These are phyloP conservation scores for Acacia confusa DNA, from an alignment of 306 rosid species.

Conservation along the genomic window DNA sequence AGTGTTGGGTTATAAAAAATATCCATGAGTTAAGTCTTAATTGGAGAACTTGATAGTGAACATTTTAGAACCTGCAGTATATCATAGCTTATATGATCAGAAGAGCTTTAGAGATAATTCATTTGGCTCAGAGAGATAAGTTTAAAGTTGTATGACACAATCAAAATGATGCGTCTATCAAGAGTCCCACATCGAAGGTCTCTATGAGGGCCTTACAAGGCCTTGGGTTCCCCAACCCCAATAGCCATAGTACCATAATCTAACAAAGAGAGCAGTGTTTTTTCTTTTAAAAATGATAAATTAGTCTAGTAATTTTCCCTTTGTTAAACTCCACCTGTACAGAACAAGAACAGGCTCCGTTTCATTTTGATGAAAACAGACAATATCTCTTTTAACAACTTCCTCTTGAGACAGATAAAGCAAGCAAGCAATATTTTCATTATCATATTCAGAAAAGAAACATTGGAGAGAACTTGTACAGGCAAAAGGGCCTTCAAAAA, in stretches of 20 bases:
- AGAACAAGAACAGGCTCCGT: neutral
- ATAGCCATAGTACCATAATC: neutral
- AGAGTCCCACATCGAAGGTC: no score
- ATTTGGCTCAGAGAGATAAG: neutral
- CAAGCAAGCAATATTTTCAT: neutral
- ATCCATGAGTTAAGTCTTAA: neutral
- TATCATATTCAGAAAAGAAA: neutral
- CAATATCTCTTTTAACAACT: neutral
- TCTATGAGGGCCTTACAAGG: no score
- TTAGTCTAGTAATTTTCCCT: neutral
- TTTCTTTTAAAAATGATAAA: neutral
- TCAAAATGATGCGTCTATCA: neutral
- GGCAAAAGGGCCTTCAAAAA: neutral
- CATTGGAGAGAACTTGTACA: neutral
- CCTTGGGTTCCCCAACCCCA: no score
- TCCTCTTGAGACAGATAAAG: neutral
- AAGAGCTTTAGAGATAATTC: neutral
- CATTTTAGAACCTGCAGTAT: neutral
- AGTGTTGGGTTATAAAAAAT: neutral
- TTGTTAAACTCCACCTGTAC: neutral
- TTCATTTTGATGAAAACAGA: neutral
- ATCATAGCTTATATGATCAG: no score
- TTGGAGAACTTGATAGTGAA: neutral
- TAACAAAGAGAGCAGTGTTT: neutral
- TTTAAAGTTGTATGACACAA: neutral